Evolutionary conservation across 345 rosid species (phyloP), one percentile per base, ranked within the genome.

Genomic region (Lumnitzera littorea): DNA sequence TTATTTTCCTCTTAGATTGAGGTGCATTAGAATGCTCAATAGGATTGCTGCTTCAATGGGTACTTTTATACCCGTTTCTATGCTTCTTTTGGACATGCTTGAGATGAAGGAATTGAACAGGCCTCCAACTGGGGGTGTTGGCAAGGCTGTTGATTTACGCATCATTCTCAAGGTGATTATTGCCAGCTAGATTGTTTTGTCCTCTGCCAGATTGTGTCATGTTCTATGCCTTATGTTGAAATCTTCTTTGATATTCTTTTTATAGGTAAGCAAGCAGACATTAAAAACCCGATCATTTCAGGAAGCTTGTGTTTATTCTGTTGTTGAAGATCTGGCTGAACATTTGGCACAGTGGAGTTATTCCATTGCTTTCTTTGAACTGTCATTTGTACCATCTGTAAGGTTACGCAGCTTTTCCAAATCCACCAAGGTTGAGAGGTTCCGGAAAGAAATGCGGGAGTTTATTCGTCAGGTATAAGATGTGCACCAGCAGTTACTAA

Each of bases 261-360:
- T 48, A 17, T 66, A 91, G 98, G 91, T 87, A 56, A 85, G 78
- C 79, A 94, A 91, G 74, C 87, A 82, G 36, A 74, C 80, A 13
- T 68, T 94, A 76, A 94, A 86, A 85, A 94, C 96, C 7, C 78
- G 97, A 68, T 81, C 89, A 29, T 94, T 90, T 74, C 99, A 94
- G 76, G 97, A 94, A 69, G 97, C 89, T 17, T 94, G 96, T 65
- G 91, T 90, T 31, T 81, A 66, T 67, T 78, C 99, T 63, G 96
- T 88, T 50, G 77, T 84, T 50, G 96, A 90, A 77, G 91, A 88
- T 71, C 84, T 90, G 25, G 84, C 95, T 13, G 96, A 90, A 70
- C 99, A 90, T 80, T 80, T 94, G 78, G 67, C 86, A 65, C 95
- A 88, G 67, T 86, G 95, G 95, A 90, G 99, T 80, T 88, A 77